These are phyloP conservation scores for Eleusine coracana DNA, from an alignment of 176 grass and related monocot species.

Conservation along the genomic window DNA sequence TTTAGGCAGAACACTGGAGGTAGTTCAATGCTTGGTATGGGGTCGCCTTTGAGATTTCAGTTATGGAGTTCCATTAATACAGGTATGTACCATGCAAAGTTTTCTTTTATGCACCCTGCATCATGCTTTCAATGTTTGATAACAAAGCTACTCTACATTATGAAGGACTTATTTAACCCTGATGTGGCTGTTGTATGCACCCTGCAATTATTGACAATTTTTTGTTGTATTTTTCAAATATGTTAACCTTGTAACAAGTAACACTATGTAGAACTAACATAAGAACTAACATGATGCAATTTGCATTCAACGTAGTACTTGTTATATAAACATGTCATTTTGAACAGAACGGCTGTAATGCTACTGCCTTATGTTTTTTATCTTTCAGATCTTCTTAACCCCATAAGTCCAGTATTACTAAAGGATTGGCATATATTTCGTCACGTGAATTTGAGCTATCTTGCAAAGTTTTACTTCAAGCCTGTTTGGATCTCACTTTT, in stretches of 20 bases:
- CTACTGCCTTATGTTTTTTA: not conserved
- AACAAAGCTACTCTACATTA: not conserved
- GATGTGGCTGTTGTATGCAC: slow-evolving; percentile 8
- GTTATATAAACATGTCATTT: slow-evolving; percentile 4
- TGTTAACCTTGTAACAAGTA: slow-evolving; percentile 14
- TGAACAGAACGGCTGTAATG: slow-evolving; percentile 9
- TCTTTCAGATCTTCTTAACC: not conserved
- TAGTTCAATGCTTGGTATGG: slow-evolving; percentile 59
- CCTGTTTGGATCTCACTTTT: slow-evolving; percentile 9
- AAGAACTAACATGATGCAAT: slow-evolving; percentile 13
- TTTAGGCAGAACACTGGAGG: slow-evolving; percentile 62
- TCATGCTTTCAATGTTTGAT: not conserved
- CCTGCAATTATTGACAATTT: slow-evolving; percentile 8
- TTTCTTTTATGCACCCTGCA: not conserved
- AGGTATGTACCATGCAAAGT: slow-evolving; percentile 47
- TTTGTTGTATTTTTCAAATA: slow-evolving; percentile 11
- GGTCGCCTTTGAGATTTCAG: slow-evolving; percentile 76
- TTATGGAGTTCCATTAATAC: slow-evolving; percentile 81
- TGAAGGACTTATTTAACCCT: not conserved
- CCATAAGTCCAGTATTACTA: not conserved
- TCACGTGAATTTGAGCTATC: not conserved
- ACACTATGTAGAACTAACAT: slow-evolving; percentile 7
- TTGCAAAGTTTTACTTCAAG: not conserved
- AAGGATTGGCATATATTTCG: not conserved
- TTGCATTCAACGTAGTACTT: not conserved